phyloP scores from a whole-genome alignment of 495 filamentous ascomycete species.

The Daldinia concentrica region DNA sequence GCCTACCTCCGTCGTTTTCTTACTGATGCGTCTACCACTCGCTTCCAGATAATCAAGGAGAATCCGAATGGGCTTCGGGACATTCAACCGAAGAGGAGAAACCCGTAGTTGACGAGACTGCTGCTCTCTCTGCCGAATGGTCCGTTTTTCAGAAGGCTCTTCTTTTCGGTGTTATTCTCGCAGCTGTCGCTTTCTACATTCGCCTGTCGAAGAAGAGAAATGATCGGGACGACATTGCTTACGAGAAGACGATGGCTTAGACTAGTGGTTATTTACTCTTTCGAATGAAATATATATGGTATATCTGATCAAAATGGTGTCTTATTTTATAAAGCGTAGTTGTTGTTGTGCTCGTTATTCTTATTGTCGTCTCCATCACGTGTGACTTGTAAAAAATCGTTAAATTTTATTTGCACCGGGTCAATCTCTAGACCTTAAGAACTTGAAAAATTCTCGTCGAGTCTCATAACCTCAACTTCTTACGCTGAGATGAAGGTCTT shows the following conservation, averaged over 20 bases:
- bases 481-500: constrained; percentile 84
- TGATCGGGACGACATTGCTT: constrained; percentile 27
- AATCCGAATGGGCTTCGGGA: constrained; percentile 45
- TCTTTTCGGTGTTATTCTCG: constrained; percentile 52
- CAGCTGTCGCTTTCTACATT: constrained; percentile 47
- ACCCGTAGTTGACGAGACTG: constrained; percentile 23
- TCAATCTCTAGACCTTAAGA: not conserved
- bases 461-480: constrained; percentile 6
- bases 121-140: constrained; percentile 43
- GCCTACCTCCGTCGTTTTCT: constrained; percentile 41
- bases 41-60: constrained; percentile 42
- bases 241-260: constrained; percentile 45
- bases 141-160: constrained; percentile 49
- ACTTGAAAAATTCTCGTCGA: constrained; percentile 17
- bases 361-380: constrained; percentile 26
- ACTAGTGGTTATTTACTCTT: constrained; percentile 13
- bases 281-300: constrained; percentile 19
- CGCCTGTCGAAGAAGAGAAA: constrained; percentile 41
- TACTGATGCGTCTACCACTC: constrained; percentile 45
- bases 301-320: constrained; percentile 7
- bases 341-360: constrained; percentile 12
- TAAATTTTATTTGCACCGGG: constrained; percentile 26
- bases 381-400: constrained; percentile 30
- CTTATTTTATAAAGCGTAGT: not conserved
- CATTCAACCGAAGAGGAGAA: constrained; percentile 35